Percentiles rank a stretch among this genome's conserved stretches.
Evolutionary conservation across 352 stramenopile genomes (phyloP).

Genomic region (Pythium brachiatum): DNA sequence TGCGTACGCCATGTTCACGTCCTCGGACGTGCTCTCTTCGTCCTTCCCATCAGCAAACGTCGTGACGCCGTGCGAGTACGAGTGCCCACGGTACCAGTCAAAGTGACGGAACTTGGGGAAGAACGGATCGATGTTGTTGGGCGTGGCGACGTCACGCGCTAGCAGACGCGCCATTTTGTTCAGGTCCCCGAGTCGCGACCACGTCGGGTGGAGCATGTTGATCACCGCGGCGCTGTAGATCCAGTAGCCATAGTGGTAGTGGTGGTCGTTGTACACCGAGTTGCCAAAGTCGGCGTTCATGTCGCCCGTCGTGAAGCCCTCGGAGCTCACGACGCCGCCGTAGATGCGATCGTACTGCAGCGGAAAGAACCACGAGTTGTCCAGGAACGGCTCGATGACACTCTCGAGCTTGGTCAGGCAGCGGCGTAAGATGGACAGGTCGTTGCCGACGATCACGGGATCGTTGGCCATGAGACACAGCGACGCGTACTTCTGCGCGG

Average conservation of each 20-base stretch:
- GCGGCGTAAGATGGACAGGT: slow-evolving; percentile 50
- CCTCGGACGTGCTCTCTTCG: slow-evolving; percentile 61
- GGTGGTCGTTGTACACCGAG: slow-evolving; percentile 75
- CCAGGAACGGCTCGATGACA: slow-evolving; percentile 49
- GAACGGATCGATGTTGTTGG: slow-evolving; percentile 43
- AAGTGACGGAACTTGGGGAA: slow-evolving; percentile 70
- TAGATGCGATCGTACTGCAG: slow-evolving; percentile 63
- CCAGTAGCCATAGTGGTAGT: slow-evolving; percentile 81
- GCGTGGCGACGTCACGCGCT: slow-evolving; percentile 51
- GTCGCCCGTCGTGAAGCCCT: slow-evolving; percentile 51
- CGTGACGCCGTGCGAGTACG: slow-evolving; percentile 69
- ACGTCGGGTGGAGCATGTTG: slow-evolving; percentile 72
- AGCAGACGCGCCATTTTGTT: slow-evolving; percentile 51
- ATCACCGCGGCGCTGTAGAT: slow-evolving; percentile 57
- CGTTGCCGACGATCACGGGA: slow-evolving; percentile 48
- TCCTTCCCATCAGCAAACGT: slow-evolving; percentile 60
- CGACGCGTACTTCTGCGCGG: slow-evolving; percentile 70
- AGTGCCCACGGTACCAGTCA: slow-evolving; percentile 70
- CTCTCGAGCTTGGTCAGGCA: slow-evolving; percentile 67
- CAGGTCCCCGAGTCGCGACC: slow-evolving; percentile 42
- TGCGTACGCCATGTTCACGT: slow-evolving; percentile 66
- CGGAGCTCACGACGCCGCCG: slow-evolving; percentile 59
- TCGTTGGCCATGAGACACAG: slow-evolving; percentile 77
- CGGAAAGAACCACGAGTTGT: slow-evolving; percentile 62
- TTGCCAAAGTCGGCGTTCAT: slow-evolving; percentile 72